Base-by-base conservation (phyloP, 2,329 filamentous ascomycete species). In the Karstenula rhodostoma region DNA sequence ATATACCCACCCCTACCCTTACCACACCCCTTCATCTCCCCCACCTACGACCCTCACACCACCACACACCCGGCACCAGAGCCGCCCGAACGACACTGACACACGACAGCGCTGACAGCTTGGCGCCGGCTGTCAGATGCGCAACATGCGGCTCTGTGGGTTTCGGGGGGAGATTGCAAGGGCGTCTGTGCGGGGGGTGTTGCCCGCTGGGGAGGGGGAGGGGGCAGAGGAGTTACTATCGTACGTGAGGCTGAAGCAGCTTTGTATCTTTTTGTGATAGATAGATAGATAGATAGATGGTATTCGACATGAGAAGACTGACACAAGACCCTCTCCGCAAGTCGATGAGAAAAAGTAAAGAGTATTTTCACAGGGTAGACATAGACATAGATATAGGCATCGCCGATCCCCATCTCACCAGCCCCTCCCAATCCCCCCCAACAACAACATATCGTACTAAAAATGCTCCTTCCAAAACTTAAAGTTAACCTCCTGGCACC, bases 391-490 rank as follows among this genome's bases (percentile, higher is more conserved):
- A 15, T 13, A 40, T n/a, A n/a, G 2, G 17, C 12, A 40, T 37
- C 29, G 23, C 32, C 22, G 17, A 15, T 27, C 25, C 37, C 7
- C 12, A 5, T 19, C 25, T 33, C 50, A 25, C 33, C 33, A 53
- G 50, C 33, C 29, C 7, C 4, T 8, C 27, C 27, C 4, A 29
- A 4, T 29, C 27, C 4, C 8, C 27, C 27, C n/a, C n/a, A n/a
- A n/a, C n/a, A n/a, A n/a, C 22, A 19, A 27, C 13, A 4, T 5
- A 47, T 13, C 43, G 19, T 40, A 37, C 65, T 77, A 84, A 65
- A 84, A 84, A 76, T 99, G 94, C 80, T 99, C 95, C 83, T 99
- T 99, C 95, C 95, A 99, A 84, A 99, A 99, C 71, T 92, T 91
- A 83, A 98, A 99, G 72, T 89, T 87, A 59, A 99, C 93, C 68